Percentiles rank a stretch among this genome's conserved stretches.
Conservation (phyloP, 2,329 filamentous ascomycete genomes). For the Verticillium dahliae region DNA sequence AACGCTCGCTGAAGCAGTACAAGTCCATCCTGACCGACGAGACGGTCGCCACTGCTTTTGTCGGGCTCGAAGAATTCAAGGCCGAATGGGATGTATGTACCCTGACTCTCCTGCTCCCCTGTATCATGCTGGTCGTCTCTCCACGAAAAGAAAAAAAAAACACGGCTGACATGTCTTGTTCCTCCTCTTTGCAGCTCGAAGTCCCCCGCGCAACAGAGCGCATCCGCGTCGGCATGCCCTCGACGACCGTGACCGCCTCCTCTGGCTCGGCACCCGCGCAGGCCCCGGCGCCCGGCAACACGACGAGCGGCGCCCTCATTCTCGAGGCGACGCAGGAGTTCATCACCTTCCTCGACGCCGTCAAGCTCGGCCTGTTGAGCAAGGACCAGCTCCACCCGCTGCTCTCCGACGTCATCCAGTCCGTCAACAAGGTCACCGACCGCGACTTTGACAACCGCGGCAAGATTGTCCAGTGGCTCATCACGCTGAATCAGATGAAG, state of each 20-base stretch:
- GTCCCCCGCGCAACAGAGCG: constrained; percentile 91
- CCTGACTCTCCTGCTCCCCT: background rate
- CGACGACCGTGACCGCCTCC: constrained; percentile 61
- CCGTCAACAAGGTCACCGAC: constrained; percentile 94
- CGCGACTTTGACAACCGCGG: constrained; percentile 90
- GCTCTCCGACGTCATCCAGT: constrained; percentile 91
- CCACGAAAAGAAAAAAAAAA: too few relatives aligned
- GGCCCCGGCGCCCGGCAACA: constrained; percentile 33
- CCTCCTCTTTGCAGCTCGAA: constrained; percentile 60
- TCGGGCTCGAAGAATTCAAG: constrained; percentile 86
- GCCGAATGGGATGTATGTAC: constrained; percentile 75
- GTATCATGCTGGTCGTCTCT: too few relatives aligned
- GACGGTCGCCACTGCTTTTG: constrained; percentile 80
- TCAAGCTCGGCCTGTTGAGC: constrained; percentile 84
- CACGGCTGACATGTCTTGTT: background rate
- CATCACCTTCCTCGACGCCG: constrained; percentile 93
- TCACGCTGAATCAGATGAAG: constrained; percentile 95
- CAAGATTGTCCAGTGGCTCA: constrained; percentile 98
- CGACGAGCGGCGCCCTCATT: constrained; percentile 61
- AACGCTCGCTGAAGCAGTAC: constrained; percentile 90
- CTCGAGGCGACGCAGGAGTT: constrained; percentile 94
- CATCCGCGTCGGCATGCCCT: constrained; percentile 85
- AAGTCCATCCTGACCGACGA: constrained; percentile 90
- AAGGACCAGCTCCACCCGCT: constrained; percentile 97
- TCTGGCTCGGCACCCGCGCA: constrained; percentile 36